Base-by-base conservation (phyloP, 352 stramenopile species). In the Phytophthora lateralis region DNA sequence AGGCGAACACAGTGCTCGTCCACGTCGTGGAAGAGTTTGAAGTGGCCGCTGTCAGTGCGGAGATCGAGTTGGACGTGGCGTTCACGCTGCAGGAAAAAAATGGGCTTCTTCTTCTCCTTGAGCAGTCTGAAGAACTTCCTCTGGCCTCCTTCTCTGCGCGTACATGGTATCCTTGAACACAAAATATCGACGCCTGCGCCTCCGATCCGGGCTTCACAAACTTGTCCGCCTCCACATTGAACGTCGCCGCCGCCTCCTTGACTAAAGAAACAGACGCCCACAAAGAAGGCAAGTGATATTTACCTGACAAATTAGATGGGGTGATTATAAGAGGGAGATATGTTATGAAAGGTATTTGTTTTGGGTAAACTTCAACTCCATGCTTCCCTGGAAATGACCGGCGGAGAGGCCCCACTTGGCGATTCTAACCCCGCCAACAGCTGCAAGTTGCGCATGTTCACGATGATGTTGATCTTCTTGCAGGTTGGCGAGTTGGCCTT, bases 221-320 rank as follows among this genome's bases (percentile, higher is more conserved):
- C 69, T 96, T 91, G 49, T 98, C 83, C 1, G 71, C 81, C 14
- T 88, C 77, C 26, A 71, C 69, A 24, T 97, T 59, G 60, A 98
- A 99, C 0, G 91, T 98, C 12, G 97, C 97, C 1, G 95, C 99
- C 1, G 97, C 99, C 80, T 98, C n/a, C n/a, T n/a, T n/a, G n/a
- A n/a, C n/a, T n/a, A n/a, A n/a, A n/a, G n/a, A n/a, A n/a, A n/a
- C n/a, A n/a, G n/a, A n/a, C n/a, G n/a, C n/a, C n/a, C n/a, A n/a
- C n/a, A n/a, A n/a, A n/a, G n/a, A n/a, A n/a, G n/a, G n/a, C n/a
- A n/a, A n/a, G n/a, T n/a, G n/a, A n/a, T n/a, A n/a, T n/a, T n/a
- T n/a, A n/a, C n/a, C n/a, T n/a, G n/a, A 35, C 30, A 12, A 56
- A 50, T 8, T 14, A 11, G 55, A 47, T 58, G 2, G 1, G 6